Evolutionary conservation across 2,329 filamentous ascomycete genomes (phyloP), one percentile per base, ranked within the genome.

Genomic region (Podosphaera leucotricha): DNA sequence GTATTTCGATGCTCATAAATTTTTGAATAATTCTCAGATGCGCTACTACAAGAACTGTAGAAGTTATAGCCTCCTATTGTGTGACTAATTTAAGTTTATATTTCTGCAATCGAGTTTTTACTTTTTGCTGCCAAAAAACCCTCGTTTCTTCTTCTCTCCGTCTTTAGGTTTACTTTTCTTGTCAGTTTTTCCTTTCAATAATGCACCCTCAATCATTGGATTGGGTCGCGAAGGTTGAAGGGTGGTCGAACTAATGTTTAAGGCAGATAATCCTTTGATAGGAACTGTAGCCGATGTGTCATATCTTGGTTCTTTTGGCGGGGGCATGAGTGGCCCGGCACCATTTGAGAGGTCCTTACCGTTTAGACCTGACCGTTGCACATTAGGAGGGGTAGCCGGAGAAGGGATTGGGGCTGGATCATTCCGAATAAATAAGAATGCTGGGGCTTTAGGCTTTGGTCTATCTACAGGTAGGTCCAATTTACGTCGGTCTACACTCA

Each of bases 401-500:
- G 52, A 48, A 38, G 64, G 13, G 59, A 44, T 61, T 15, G 66
- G 66, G 6, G 66, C 66, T 8, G 68, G 68, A 2, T 68, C 62
- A 1, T 77, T 73, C 3, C 75, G 72, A 60, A 92, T 84, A 52
- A 90, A 90, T 8, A 98, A 63, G 62, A 93, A 83, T 5, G 77
- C 77, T 1, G 90, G 90, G 0, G 86, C 81, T 48, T 78, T 77
- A n/a, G 75, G 79, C 54, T 77, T 76, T 2, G 84, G 83, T 35
- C 77, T 69, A 48, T 94, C 85, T 46, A 77, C 67, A 0, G 87
- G 90, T 4, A 98, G 71, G 53, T 84, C 77, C 15, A 98, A 68
- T 39, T 75, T 70, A 43, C 80, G 71, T 55, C 77, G 78, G 54
- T 85, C 79, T 30, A 73, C 70, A 48, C 77, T 79, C 13, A 95